A percentile compares a stretch with the other conserved stretches of the same genome.
Evolutionary conservation across 257 asterid genomes (phyloP).

Genomic region (Eustoma russellianum): DNA sequence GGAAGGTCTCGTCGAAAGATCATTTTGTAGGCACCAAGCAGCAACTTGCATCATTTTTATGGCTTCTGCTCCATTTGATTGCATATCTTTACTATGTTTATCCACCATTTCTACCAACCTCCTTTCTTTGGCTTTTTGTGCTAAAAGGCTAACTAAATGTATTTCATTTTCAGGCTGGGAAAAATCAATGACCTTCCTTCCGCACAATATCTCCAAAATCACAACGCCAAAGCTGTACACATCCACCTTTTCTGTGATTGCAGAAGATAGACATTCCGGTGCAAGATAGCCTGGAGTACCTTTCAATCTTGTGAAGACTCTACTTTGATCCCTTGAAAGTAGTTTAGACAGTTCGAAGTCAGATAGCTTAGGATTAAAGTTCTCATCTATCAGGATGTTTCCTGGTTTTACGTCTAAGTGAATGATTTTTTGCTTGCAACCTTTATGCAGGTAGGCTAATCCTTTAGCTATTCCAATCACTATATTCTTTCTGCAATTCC

Average conservation of each 20-base stretch:
- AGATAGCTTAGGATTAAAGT: conserved; percentile 51
- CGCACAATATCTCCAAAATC: conserved; percentile 16
- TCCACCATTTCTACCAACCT: conserved; percentile 15
- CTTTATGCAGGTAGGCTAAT: conserved; percentile 23
- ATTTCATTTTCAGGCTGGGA: conserved; percentile 8
- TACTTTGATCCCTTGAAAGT: conserved; percentile 17
- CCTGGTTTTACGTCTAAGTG: conserved; percentile 24
- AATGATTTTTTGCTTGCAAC: conserved; percentile 20
- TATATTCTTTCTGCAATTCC: conserved; percentile 20
- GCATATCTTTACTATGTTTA: conserved; percentile 14
- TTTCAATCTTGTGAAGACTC: conserved; percentile 17
- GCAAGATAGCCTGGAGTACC: conserved; percentile 27
- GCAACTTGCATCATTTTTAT: conserved; percentile 13
- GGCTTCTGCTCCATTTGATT: conserved; percentile 8
- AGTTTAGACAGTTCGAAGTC: conserved; percentile 43
- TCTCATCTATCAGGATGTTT: conserved; percentile 20
- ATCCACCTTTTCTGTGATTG: conserved; percentile 23
- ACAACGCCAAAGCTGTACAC: conserved; percentile 25
- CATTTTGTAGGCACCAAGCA: conserved; percentile 22
- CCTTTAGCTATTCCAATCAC: conserved; percentile 24
- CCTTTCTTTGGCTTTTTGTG: conserved; percentile 15
- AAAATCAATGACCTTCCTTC: conserved; percentile 12
- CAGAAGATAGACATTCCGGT: conserved; percentile 18
- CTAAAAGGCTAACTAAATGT: conserved; percentile 13
- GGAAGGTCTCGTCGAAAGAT: conserved; percentile 7